Evolutionary conservation across 352 stramenopile genomes (phyloP).

Genomic region (Pseudoperonospora humuli): DNA sequence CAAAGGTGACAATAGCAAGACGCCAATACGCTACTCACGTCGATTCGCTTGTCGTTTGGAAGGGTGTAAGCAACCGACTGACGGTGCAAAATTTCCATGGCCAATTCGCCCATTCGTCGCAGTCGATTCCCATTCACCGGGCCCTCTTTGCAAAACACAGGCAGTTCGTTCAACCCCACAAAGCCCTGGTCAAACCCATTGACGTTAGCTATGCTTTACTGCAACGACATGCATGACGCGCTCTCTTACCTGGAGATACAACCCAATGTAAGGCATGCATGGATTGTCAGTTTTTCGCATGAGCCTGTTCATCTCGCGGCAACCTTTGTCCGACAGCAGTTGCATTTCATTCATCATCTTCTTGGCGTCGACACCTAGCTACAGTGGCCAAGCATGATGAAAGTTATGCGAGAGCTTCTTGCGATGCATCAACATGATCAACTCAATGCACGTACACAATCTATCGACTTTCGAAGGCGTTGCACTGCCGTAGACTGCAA

Average conservation of each 20-base stretch:
- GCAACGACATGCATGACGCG: neutral
- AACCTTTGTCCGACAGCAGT: slow-evolving; percentile 70
- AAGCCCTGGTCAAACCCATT: slow-evolving; percentile 36
- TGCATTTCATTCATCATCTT: slow-evolving; percentile 77
- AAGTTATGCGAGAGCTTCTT: neutral
- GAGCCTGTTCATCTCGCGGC: slow-evolving; percentile 79
- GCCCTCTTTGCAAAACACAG: slow-evolving; percentile 54
- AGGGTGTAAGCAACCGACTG: slow-evolving; percentile 65
- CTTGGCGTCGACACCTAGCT: slow-evolving; percentile 56
- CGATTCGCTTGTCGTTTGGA: slow-evolving; percentile 40
- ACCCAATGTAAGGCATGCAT: slow-evolving; percentile 81
- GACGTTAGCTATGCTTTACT: slow-evolving; percentile 1
- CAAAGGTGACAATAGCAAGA: neutral
- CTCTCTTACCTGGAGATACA: slow-evolving; percentile 71
- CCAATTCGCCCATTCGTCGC: slow-evolving; percentile 59
- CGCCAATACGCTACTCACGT: slow-evolving; percentile 33
- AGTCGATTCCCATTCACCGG: slow-evolving; percentile 69
- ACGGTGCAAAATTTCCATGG: slow-evolving; percentile 72
- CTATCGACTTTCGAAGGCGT: slow-evolving; percentile 60
- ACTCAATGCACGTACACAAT: slow-evolving; percentile 41
- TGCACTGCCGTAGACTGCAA: slow-evolving; percentile 84
- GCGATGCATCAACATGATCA: neutral
- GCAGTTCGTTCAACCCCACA: slow-evolving; percentile 73
- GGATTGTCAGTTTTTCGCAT: slow-evolving; percentile 68
- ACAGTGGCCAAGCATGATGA: slow-evolving; percentile 1